These are phyloP conservation scores for Xylaria sp. DNA, from an alignment of 2,329 filamentous ascomycete species.

Conservation along the genomic window DNA sequence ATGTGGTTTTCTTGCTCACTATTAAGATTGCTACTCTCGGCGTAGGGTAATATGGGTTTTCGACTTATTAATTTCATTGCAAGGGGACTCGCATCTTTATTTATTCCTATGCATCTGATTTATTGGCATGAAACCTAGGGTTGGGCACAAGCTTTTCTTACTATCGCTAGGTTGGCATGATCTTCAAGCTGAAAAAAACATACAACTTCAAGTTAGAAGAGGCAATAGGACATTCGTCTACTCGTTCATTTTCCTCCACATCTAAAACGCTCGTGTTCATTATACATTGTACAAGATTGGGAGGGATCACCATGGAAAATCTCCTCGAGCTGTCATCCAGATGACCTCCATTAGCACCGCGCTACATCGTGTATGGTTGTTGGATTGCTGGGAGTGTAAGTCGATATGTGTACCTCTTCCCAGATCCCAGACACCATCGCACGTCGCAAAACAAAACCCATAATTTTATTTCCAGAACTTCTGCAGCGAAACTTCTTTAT, in stretches of 20 bases:
- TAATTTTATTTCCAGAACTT: constrained; percentile 82
- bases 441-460: constrained; percentile 1
- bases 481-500: constrained; percentile 92
- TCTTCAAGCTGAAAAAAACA: background rate
- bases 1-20: background rate
- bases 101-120: background rate
- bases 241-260: constrained; percentile 19
- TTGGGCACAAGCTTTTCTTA: background rate
- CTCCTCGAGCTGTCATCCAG: constrained; percentile 1
- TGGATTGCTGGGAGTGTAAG: constrained; percentile 5
- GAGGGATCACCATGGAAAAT: background rate
- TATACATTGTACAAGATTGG: constrained; percentile 40
- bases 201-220: background rate
- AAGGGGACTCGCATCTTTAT: no score
- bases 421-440: background rate
- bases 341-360: constrained; percentile 1
- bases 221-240: constrained; percentile 3
- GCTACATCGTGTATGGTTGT: constrained; percentile 10
- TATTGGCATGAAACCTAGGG: background rate
- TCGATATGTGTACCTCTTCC: constrained; percentile 8
- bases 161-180: constrained; percentile 2
- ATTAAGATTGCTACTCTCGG: background rate
- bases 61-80: no score
- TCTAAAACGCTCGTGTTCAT: constrained; percentile 39
- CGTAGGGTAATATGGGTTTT: background rate